These are phyloP conservation scores for Glarea lozoyensis DNA, from an alignment of 495 filamentous ascomycete genomes.

Conservation along the genomic window DNA sequence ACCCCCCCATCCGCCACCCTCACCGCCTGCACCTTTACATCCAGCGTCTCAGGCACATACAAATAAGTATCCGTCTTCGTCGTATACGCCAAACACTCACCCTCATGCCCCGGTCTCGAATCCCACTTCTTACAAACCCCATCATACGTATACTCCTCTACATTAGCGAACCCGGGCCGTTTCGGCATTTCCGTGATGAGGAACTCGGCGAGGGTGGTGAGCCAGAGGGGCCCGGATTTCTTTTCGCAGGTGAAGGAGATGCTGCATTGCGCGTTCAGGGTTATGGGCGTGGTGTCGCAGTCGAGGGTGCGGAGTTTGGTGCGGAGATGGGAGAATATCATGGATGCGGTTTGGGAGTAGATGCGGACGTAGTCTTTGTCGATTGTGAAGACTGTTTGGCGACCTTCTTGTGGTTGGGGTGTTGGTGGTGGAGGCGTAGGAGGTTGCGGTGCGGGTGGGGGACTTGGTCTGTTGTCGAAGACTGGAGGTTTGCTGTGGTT, in stretches of 20 bases:
- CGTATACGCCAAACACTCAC: not conserved
- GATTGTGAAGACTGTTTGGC: not conserved
- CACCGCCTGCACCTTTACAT: not conserved
- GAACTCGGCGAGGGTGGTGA: not conserved
- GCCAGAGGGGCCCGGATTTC: not conserved
- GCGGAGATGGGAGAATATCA: not conserved
- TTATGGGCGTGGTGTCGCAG: not conserved
- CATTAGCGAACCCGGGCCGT: not conserved
- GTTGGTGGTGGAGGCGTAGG: not conserved
- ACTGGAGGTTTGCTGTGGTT: not conserved
- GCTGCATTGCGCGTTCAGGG: not conserved
- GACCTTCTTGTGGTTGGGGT: not conserved
- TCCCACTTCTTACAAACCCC: not conserved
- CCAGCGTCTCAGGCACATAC: not conserved
- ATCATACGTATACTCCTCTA: not conserved
- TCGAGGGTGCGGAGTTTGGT: not conserved
- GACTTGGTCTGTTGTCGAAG: not conserved
- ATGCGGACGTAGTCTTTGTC: not conserved
- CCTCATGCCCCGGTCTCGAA: not conserved
- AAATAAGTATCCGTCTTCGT: not conserved
- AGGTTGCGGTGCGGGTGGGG: not conserved
- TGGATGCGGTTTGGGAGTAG: not conserved
- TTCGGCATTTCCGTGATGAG: not conserved
- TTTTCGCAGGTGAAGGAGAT: not conserved
- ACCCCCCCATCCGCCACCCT: too few species aligned